Evolutionary conservation across 352 stramenopile genomes (phyloP).

Genomic region (Globisporangium paroecandrum): DNA sequence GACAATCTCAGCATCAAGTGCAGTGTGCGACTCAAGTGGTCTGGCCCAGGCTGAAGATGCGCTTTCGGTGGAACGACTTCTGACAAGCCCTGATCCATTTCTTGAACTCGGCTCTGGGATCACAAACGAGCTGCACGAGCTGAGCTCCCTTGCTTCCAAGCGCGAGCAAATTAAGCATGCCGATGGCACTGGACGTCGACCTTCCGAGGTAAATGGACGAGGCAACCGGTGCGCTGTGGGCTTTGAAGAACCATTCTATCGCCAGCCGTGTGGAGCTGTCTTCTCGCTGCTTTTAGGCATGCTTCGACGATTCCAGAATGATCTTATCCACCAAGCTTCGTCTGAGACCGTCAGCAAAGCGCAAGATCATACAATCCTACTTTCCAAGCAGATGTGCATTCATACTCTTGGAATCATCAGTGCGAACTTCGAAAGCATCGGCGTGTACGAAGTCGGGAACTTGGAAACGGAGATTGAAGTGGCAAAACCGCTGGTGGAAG

Average conservation of each 20-base stretch:
- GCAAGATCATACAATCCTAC: background rate
- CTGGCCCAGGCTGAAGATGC: background rate
- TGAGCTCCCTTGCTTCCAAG: conserved; percentile 8
- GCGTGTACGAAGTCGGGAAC: conserved; percentile 48
- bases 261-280: conserved; percentile 57
- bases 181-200: background rate
- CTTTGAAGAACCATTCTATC: conserved; percentile 79
- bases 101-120: conserved; percentile 24
- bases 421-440: conserved; percentile 65
- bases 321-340: background rate
- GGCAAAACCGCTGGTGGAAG: conserved; percentile 24
- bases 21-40: background rate
- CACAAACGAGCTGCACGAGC: conserved; percentile 15
- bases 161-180: background rate
- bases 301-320: conserved; percentile 35
- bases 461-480: conserved; percentile 36
- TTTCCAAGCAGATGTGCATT: conserved; percentile 24
- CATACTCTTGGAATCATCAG: conserved; percentile 53
- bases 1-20: background rate
- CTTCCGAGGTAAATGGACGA: background rate
- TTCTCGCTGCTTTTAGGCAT: conserved; percentile 51
- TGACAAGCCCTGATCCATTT: conserved; percentile 12
- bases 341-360: background rate
- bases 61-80: conserved; percentile 3
- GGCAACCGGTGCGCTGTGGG: conserved; percentile 14